phyloP scores from a whole-genome alignment of 257 asterid species.

The Phtheirospermum japonicum region DNA sequence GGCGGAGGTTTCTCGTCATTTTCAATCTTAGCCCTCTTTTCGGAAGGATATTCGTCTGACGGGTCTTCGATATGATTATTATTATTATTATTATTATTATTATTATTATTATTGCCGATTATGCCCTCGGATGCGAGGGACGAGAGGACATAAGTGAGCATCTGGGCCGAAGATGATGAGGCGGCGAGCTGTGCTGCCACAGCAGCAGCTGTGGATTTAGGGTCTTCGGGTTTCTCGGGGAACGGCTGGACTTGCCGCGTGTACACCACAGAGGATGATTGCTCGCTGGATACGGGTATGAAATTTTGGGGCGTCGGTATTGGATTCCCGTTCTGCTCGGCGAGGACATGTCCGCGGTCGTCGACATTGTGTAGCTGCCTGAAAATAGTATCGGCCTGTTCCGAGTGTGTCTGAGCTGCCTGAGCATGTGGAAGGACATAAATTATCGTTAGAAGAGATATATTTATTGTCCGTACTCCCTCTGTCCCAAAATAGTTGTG shows the following conservation, averaged over 20 bases:
- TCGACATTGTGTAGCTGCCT: constrained; percentile 37
- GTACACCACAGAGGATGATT: constrained; percentile 56
- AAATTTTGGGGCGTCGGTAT: constrained; percentile 34
- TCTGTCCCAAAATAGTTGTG: too few species aligned
- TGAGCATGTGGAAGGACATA: constrained; percentile 24
- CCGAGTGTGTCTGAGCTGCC: constrained; percentile 73
- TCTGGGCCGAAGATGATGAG: constrained; percentile 82
- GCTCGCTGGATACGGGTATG: constrained; percentile 39
- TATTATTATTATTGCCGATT: constrained; percentile 37
- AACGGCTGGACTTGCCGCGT: constrained; percentile 36
- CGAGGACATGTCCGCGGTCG: constrained; percentile 25
- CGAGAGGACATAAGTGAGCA: constrained; percentile 74
- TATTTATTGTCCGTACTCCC: neutral
- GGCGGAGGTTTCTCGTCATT: constrained; percentile 56
- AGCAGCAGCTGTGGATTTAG: constrained; percentile 80
- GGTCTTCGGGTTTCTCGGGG: constrained; percentile 50
- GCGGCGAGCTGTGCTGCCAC: constrained; percentile 85
- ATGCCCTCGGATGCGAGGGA: constrained; percentile 89
- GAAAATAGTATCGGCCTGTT: constrained; percentile 47
- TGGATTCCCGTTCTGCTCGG: constrained; percentile 40
- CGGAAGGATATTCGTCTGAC: constrained; percentile 47
- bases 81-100: too few species aligned
- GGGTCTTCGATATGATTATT: constrained; percentile 33
- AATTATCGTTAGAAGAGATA: constrained; percentile 9
- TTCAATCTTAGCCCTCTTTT: constrained; percentile 66